Conservation (phyloP, 1,284 basidiomycete genomes). For the Rhizopogon hawkerae region DNA sequence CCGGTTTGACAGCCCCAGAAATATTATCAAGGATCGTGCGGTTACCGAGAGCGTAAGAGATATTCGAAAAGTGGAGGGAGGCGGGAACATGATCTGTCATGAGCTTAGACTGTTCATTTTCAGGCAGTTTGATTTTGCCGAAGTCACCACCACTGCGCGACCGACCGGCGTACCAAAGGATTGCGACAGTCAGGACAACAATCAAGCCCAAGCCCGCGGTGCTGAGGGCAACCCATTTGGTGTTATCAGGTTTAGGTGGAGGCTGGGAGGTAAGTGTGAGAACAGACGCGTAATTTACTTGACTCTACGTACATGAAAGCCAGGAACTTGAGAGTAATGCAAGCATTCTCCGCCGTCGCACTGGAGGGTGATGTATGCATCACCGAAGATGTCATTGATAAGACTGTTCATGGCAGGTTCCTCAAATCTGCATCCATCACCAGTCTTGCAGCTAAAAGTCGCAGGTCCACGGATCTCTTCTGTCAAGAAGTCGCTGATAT, state of each 20-base stretch:
- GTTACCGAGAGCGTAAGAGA: conserved; percentile 69
- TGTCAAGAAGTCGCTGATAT: conserved; percentile 88
- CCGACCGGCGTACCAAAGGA: conserved; percentile 85
- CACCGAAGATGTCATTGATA: conserved; percentile 91
- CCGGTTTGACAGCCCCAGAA: conserved; percentile 76
- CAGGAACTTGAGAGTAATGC: conserved; percentile 90
- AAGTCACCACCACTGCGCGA: conserved; percentile 61
- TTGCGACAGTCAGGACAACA: conserved; percentile 53
- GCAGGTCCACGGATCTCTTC: conserved; percentile 91
- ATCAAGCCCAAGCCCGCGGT: conserved; percentile 69
- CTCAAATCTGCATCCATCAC: conserved; percentile 76
- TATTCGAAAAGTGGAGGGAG: conserved; percentile 77
- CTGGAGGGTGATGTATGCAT: conserved; percentile 78
- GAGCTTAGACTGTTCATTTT: conserved; percentile 73
- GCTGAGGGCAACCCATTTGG: conserved; percentile 75
- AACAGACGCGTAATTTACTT: background rate
- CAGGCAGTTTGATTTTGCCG: conserved; percentile 72
- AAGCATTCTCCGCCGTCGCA: conserved; percentile 92
- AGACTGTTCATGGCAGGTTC: conserved; percentile 95
- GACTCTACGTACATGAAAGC: conserved; percentile 62
- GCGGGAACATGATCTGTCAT: conserved; percentile 93
- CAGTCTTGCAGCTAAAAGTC: conserved; percentile 74
- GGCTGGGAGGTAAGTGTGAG: conserved; percentile 31
- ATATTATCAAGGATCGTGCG: conserved; percentile 71
- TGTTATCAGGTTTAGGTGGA: conserved; percentile 76